Conservation (phyloP, 2,329 filamentous ascomycete species). For the Ceratocystis destructans region DNA sequence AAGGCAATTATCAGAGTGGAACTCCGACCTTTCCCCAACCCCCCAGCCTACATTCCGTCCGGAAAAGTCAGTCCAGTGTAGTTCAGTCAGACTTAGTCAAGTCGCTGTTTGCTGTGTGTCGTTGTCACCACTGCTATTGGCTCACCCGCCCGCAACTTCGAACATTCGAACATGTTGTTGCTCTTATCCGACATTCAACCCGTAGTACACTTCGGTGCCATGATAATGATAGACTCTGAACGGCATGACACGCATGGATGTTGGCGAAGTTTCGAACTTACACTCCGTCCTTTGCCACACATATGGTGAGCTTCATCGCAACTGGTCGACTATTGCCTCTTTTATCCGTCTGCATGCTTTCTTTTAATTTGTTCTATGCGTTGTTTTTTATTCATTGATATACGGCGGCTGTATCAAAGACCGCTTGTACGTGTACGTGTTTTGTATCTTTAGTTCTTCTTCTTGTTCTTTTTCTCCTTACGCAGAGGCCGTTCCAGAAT, state of each 20-base stretch:
- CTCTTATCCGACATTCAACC: too few relatives aligned
- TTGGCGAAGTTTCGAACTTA: too few relatives aligned
- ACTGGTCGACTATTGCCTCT: neutral
- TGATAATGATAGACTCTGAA: too few relatives aligned
- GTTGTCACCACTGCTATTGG: neutral
- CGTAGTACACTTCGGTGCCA: too few relatives aligned
- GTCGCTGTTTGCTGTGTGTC: neutral
- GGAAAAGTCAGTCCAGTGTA: neutral
- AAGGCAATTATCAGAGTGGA: neutral
- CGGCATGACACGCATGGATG: too few relatives aligned
- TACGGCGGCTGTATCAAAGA: neutral
- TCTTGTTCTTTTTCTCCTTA: slow-evolving; percentile 84
- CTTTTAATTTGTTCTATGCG: slow-evolving; percentile 1
- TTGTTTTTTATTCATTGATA: slow-evolving; percentile 16
- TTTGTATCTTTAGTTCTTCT: slow-evolving; percentile 39
- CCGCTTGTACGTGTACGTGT: neutral
- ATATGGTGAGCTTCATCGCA: neutral
- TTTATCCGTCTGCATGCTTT: neutral
- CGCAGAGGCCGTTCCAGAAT: slow-evolving; percentile 84
- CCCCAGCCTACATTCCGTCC: neutral
- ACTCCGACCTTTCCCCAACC: neutral
- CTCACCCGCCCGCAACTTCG: too few relatives aligned
- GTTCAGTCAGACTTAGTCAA: neutral
- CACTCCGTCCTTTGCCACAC: neutral
- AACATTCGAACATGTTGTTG: too few relatives aligned